Conservation (phyloP, 352 stramenopile genomes). For the Pythium coloratum region DNA sequence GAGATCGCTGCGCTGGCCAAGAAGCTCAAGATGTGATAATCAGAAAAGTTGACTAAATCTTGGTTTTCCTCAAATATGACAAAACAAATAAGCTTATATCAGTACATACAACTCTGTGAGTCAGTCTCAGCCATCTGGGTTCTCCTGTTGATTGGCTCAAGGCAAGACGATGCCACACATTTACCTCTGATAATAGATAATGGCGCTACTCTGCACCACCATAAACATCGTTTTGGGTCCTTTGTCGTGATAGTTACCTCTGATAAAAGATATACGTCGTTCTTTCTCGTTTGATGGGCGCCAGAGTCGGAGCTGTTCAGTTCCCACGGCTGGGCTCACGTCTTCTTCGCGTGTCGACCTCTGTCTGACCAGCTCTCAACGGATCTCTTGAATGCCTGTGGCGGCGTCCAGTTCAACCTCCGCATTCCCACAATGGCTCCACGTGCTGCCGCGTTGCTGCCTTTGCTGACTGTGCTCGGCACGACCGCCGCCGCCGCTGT, state of each 20-base stretch:
- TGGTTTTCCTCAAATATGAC: not conserved
- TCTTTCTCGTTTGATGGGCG: not conserved
- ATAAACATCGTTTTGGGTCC: not conserved
- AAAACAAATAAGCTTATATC: conserved; percentile 5
- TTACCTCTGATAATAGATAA: not conserved
- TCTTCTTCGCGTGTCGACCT: not conserved
- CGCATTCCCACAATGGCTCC: conserved; percentile 27
- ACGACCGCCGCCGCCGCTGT: conserved; percentile 33
- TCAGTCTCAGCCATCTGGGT: conserved; percentile 13
- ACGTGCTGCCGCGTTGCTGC: conserved; percentile 34
- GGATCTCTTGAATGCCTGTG: not conserved
- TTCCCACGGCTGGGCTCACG: not conserved
- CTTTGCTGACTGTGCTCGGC: conserved; percentile 39
- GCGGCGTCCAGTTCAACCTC: not conserved
- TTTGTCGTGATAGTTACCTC: not conserved
- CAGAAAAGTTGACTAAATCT: not conserved
- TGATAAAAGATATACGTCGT: not conserved
- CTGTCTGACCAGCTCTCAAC: not conserved
- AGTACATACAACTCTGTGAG: conserved; percentile 10
- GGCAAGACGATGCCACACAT: conserved; percentile 4
- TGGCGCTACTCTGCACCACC: not conserved
- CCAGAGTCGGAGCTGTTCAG: conserved; percentile 6
- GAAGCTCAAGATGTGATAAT: conserved; percentile 33
- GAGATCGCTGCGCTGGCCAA: conserved; percentile 46
- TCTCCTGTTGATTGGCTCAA: conserved; percentile 15